A percentile compares a stretch with the other conserved stretches of the same genome.
These are phyloP conservation scores for Paracorniculantispora psalliotae DNA, from an alignment of 2,329 filamentous ascomycete species.

Conservation along the genomic window DNA sequence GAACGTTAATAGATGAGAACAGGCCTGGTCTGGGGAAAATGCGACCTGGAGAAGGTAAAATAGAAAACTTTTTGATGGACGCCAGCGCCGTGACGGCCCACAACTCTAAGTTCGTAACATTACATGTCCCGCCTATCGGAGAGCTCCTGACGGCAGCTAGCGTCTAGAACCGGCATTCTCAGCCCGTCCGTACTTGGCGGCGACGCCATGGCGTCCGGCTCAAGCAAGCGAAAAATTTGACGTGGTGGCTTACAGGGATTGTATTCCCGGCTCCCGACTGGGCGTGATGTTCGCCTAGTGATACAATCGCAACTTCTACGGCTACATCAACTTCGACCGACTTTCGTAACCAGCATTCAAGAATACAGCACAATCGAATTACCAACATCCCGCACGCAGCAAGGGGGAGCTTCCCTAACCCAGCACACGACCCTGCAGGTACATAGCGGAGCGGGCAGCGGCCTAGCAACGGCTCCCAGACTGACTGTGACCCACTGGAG, in stretches of 20 bases:
- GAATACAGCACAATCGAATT: not conserved
- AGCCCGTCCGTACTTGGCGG: conserved; percentile 3
- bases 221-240: not conserved
- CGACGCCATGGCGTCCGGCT: conserved; percentile 4
- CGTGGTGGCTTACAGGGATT: conserved; percentile 9
- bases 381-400: not conserved
- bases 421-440: not conserved
- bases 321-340: not conserved
- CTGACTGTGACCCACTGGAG: conserved; percentile 1
- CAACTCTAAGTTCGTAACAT: not conserved
- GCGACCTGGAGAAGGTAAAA: conserved; percentile 5
- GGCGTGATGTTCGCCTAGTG: not conserved
- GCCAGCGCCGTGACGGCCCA: not conserved
- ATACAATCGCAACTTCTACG: not conserved
- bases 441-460: not conserved
- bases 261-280: not conserved
- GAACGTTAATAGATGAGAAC: conserved; percentile 5
- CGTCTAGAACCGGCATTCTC: conserved; percentile 12
- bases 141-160: conserved; percentile 10
- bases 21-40: conserved; percentile 9
- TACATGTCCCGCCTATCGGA: conserved; percentile 4
- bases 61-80: conserved; percentile 7
- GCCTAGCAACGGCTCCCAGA: not conserved
- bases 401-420: not conserved
- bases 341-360: not conserved